Percentiles rank a stretch among this genome's conserved stretches.
Conservation (phyloP, 768 basidiomycete species). For the Pholiota conissans region DNA sequence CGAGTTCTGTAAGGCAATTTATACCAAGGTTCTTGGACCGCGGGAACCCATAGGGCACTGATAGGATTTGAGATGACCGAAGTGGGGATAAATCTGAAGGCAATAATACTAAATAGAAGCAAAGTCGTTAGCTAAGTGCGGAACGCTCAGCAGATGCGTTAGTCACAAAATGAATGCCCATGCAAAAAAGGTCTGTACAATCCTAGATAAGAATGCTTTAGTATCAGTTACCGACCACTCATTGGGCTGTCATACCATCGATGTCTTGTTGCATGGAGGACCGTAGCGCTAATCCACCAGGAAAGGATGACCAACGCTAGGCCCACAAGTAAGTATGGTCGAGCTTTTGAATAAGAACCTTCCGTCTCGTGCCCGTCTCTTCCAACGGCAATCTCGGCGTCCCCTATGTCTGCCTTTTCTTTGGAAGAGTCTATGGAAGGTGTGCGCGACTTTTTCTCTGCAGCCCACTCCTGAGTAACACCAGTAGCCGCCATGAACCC, state of each 20-base stretch:
- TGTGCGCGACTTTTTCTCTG: conserved; percentile 33
- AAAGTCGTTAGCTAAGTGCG: background rate
- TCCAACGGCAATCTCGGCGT: background rate
- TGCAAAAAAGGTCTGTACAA: conserved; percentile 78
- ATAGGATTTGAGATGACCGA: conserved; percentile 72
- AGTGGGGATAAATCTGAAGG: conserved; percentile 83
- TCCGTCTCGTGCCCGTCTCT: background rate
- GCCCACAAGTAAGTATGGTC: conserved; percentile 48
- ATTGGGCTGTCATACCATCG: conserved; percentile 56
- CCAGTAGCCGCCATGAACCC: conserved; percentile 6
- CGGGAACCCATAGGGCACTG: conserved; percentile 64
- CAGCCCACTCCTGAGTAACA: background rate
- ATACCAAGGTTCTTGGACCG: conserved; percentile 70
- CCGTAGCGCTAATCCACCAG: conserved; percentile 83
- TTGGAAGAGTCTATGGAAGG: conserved; percentile 48
- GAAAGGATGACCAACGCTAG: conserved; percentile 66
- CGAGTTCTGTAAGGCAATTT: conserved; percentile 49
- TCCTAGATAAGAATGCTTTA: conserved; percentile 40
- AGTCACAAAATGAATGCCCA: conserved; percentile 80
- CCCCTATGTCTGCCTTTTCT: conserved; percentile 5
- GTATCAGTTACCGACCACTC: conserved; percentile 2
- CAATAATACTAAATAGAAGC: conserved; percentile 59
- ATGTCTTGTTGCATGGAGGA: conserved; percentile 68
- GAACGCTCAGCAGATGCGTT: conserved; percentile 25
- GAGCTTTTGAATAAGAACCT: conserved; percentile 20